Evolutionary conservation across 2,329 filamentous ascomycete species (phyloP).

Genomic region (Aureobasidium leucospermi): DNA sequence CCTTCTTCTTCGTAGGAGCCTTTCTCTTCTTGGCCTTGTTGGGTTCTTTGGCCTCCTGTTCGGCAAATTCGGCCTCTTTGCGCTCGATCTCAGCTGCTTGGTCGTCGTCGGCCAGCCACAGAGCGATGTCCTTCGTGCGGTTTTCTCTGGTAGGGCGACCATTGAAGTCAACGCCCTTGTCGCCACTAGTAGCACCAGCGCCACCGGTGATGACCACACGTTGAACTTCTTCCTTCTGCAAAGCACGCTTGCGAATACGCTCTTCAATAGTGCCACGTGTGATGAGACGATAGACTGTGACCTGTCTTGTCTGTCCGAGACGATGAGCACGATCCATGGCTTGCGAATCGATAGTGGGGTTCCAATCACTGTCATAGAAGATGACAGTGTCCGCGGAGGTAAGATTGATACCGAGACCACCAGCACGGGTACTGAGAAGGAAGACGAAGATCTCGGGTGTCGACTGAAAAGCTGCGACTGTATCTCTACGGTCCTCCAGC

Average conservation of each 20-base stretch:
- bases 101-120: conserved; percentile 98
- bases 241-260: conserved; percentile 88
- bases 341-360: conserved; percentile 96
- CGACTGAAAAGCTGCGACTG: conserved; percentile 93
- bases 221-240: conserved; percentile 98
- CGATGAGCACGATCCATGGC: conserved; percentile 99
- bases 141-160: conserved; percentile 75
- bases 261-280: conserved; percentile 96
- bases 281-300: conserved; percentile 95
- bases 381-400: conserved; percentile 97
- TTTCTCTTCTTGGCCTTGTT: conserved; percentile 46
- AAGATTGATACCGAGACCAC: conserved; percentile 95
- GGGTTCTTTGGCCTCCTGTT: conserved; percentile 48
- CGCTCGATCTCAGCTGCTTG: conserved; percentile 90
- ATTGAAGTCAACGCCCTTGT: conserved; percentile 74
- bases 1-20: conserved; percentile 49
- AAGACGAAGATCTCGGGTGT: conserved; percentile 95
- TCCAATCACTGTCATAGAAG: conserved; percentile 99
- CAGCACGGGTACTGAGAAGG: conserved; percentile 87
- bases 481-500: conserved; percentile 91
- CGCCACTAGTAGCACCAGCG: conserved; percentile 53
- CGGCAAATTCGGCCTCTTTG: conserved; percentile 77
- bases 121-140: conserved; percentile 92
- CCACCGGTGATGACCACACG: conserved; percentile 93
- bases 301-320: conserved; percentile 89